These are phyloP conservation scores for Candida dajiaensis DNA, from an alignment of 805 yeast species.

Conservation along the genomic window DNA sequence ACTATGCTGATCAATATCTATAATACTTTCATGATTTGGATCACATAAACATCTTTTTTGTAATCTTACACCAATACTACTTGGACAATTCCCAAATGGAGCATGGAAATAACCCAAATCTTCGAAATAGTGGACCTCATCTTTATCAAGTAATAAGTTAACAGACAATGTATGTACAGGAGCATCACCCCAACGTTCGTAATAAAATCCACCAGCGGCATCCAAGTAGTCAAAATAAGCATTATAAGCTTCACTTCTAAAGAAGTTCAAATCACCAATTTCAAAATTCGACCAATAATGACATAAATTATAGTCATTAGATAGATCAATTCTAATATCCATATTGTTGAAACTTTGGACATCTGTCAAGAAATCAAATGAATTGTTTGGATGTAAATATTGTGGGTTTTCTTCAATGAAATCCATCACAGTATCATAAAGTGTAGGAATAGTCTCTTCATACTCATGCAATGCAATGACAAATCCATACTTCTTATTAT, in stretches of 20 bases:
- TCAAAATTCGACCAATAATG: constrained; percentile 90
- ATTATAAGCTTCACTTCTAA: constrained; percentile 57
- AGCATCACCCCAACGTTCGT: constrained; percentile 95
- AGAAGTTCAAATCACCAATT: constrained; percentile 65
- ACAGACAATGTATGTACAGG: constrained; percentile 80
- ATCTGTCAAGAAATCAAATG: constrained; percentile 51
- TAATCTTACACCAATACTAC: constrained; percentile 39
- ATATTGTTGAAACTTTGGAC: constrained; percentile 34
- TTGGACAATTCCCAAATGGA: constrained; percentile 64
- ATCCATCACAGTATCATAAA: constrained; percentile 71
- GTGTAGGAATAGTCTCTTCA: constrained; percentile 75
- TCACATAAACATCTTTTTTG: constrained; percentile 61
- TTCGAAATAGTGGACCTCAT: constrained; percentile 68
- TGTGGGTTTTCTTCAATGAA: constrained; percentile 54
- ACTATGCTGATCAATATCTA: constrained; percentile 44
- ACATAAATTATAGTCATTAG: constrained; percentile 64
- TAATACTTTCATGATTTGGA: constrained; percentile 34
- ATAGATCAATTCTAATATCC: constrained; percentile 26
- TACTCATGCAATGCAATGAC: constrained; percentile 81
- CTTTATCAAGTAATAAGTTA: constrained; percentile 48
- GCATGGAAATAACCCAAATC: constrained; percentile 77
- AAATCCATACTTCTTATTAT: constrained; percentile 79
- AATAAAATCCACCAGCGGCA: constrained; percentile 68
- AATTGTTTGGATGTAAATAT: constrained; percentile 57
- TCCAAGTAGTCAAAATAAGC: constrained; percentile 61